Base-by-base conservation (phyloP, 2,329 filamentous ascomycete species). In the Hortaea werneckii region DNA sequence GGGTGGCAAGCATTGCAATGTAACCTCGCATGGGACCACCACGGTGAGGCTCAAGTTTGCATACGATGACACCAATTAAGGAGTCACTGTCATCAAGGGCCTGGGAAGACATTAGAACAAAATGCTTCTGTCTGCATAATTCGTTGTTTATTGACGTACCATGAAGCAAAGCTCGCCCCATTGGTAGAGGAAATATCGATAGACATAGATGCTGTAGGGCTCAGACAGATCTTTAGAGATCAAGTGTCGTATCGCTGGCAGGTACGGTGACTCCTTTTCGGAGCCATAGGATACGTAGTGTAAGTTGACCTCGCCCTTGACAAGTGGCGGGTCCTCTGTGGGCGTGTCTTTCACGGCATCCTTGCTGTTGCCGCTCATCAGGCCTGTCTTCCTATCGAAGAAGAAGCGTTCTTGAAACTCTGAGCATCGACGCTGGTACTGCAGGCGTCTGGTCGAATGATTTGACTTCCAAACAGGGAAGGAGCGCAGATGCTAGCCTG, bases 171-270 rank as follows among this genome's bases (percentile, higher is more conserved):
- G 72, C 61, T 96, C 84, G 5, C 86, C 85, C 92, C 92, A 98
- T 76, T 96, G 88, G 63, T 94, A 95, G 12, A 98, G 73, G 59
- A 98, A 98, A 66, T 98, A 98, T 29, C 92, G 82, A 67, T 96
- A 98, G 48, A 98, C 92, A 70, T 98, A 98, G 64, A 98, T 96
- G 68, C 90, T 96, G 66, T 98, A 98, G 1, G 92, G 92, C 66
- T 98, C 92, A 56, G 90, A 96, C 42, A 98, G 76, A 63, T 96
- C 92, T 60, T 90, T 94, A 39, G 89, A 92, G 60, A 98, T 98
- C 61, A 98, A 71, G 47, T 89, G 82, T 45, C 90, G 82, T 66
- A 98, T 95, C 37, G 87, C 81, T 32, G 88, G 81, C 37, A 98
- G 80, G 63, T 92, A 82, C 46, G 71, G 68, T 43, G 76, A 73